Evolutionary conservation across 2,329 filamentous ascomycete genomes (phyloP), one percentile per base, ranked within the genome.

Genomic region (Orbilia brochopaga): DNA sequence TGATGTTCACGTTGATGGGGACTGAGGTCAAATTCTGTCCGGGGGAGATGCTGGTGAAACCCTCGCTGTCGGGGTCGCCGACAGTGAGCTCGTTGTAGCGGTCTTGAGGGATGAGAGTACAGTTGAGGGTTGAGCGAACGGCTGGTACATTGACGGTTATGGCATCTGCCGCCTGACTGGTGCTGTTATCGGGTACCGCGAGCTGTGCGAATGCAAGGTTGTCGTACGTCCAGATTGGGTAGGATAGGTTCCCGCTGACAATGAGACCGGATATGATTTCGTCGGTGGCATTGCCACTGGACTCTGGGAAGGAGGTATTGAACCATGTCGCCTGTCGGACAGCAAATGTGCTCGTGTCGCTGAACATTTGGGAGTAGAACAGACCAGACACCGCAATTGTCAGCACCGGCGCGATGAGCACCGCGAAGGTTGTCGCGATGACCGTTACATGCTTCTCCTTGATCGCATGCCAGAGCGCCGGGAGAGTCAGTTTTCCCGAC

Each of bases 1-100:
- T 65, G 19, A 72, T 72, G 13, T 72, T 65, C 4, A 72, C 67
- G 40, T 30, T 51, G 4, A 57, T 55, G 1, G 50, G 50, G 7
- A 61, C 3, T 7, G 42, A 32, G 0, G 54, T 65, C 11, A 72
- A 15, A 24, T 65, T 57, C 27, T 52, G 30, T 1, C 32, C 53
- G 0, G 13, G n/a, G 2, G 40, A 19, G 11, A 13, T 3, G 10
- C 11, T 13, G 19, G 48, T 64, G 80, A 8, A 8, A 40, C 19
- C 50, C 78, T 86, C 32, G 88, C 82, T 53, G 83, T 83, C 10
- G 86, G 15, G 87, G 77, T 89, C 88, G 15, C 87, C 87, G 3
- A 89, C 79, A 79, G 88, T 88, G 48, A 89, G 81, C 48, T 89
- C 86, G 27, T 88, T 85, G 70, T 87, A 83, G 19, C 86, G 87